phyloP scores from a whole-genome alignment of 225 moss, liverwort and hornwort genomes.

The Pseudisothecium myosuroides region DNA sequence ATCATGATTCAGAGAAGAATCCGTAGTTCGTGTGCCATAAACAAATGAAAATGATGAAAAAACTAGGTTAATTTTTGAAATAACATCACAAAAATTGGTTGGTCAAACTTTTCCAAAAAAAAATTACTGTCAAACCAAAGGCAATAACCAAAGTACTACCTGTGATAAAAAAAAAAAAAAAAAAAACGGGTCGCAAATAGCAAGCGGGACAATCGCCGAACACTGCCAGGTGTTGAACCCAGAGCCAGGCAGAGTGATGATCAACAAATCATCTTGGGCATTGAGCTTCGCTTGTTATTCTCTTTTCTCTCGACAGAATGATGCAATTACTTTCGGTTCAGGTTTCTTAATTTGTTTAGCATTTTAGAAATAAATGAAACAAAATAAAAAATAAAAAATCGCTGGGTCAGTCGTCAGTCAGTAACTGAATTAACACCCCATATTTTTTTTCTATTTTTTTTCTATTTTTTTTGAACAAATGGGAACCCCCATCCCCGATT shows the following conservation, averaged over 20 bases:
- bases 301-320: neutral
- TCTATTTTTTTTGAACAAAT: too few relatives aligned
- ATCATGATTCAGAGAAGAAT: accelerated
- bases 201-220: neutral
- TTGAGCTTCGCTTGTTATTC: neutral
- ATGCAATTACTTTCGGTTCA: neutral
- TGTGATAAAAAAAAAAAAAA: too few relatives aligned
- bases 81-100: neutral
- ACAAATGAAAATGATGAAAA: neutral
- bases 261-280: neutral
- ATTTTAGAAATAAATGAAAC: neutral
- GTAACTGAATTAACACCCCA: neutral
- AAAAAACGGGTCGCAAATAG: neutral
- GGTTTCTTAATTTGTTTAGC: neutral
- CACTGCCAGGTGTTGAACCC: neutral
- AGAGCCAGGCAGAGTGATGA: neutral
- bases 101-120: neutral
- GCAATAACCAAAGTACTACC: neutral
- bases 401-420: too few relatives aligned
- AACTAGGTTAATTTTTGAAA: too few relatives aligned
- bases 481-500: neutral
- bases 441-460: too few relatives aligned
- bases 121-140: neutral
- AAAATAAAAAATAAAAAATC: too few relatives aligned
- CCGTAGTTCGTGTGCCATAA: accelerated